Base-by-base conservation (phyloP, 306 rosid genomes). In the Datisca glomerata region DNA sequence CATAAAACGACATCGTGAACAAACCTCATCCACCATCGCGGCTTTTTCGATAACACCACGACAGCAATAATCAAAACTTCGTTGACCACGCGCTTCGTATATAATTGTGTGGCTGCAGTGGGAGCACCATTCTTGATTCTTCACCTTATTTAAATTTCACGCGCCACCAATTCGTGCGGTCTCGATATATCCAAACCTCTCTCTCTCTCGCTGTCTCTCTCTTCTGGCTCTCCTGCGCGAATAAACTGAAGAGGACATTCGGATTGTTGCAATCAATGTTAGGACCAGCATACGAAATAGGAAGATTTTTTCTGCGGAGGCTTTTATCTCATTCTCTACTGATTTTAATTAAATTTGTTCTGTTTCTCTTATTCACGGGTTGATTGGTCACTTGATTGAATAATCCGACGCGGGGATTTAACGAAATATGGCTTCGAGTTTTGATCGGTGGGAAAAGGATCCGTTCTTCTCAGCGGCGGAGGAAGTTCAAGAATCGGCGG, bases 391-490 rank as follows among this genome's bases (percentile, higher is more conserved):
- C 31, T 8, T 7, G 16, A 21, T 20, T 49, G n/a, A n/a, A n/a
- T n/a, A n/a, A n/a, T n/a, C n/a, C n/a, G n/a, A n/a, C n/a, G n/a
- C n/a, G n/a, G n/a, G n/a, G n/a, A n/a, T 20, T 32, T 15, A 19
- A 14, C 44, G 3, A 34, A 4, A 42, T 19, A 87, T 89, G 98
- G 86, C 81, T 5, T 72, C 95, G 27, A 78, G 75, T 78, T 89
- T 89, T 49, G 75, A 84, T 51, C 91, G 86, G 27, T 89, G 98
- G 98, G 93, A 89, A 58, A 80, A 89, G 73, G 98, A 89, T 77
- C 93, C 95, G 23, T 89, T 74, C 68, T 89, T 89, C 63, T 55
- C 69, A 14, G 95, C 91, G 22, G 98, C 95, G 2, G 98, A 89
- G 64, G 86, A 89, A 61, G 93, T 89, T 78, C 98, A 89, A 59